Conservation (phyloP, 495 filamentous ascomycete genomes). For the Tuber brumale region DNA sequence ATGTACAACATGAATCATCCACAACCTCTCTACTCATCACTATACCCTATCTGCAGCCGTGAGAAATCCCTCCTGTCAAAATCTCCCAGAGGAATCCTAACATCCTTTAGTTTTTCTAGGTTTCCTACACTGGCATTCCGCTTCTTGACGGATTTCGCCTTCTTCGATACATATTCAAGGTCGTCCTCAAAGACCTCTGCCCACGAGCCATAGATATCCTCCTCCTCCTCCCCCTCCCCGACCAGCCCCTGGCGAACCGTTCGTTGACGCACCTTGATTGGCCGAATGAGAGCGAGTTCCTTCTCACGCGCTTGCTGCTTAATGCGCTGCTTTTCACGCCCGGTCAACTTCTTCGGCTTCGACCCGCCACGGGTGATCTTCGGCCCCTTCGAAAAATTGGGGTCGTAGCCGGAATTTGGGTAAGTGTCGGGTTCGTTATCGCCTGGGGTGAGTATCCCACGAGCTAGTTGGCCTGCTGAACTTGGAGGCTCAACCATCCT, state of each 20-base stretch:
- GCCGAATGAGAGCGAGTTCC: not conserved
- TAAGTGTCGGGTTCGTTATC: not conserved
- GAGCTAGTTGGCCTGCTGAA: not conserved
- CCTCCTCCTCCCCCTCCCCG: not conserved
- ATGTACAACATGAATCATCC: not conserved
- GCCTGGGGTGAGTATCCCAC: not conserved
- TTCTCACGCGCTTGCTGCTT: not conserved
- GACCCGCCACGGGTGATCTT: not conserved
- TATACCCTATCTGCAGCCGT: not conserved
- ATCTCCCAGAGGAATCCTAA: not conserved
- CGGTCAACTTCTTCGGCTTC: not conserved
- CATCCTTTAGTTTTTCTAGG: not conserved
- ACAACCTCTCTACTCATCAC: not conserved
- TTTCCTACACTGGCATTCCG: not conserved
- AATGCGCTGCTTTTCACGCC: not conserved
- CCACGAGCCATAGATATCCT: not conserved
- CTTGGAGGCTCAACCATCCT: not conserved
- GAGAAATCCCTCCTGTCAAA: conserved; percentile 2
- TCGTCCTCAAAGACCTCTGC: not conserved
- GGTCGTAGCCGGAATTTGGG: not conserved
- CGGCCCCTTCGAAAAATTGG: not conserved
- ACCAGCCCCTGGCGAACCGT: not conserved
- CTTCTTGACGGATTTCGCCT: not conserved
- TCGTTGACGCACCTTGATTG: not conserved
- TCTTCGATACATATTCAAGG: not conserved